Evolutionary conservation across 768 basidiomycete genomes (phyloP).

Genomic region (Asterophora lycoperdoides): DNA sequence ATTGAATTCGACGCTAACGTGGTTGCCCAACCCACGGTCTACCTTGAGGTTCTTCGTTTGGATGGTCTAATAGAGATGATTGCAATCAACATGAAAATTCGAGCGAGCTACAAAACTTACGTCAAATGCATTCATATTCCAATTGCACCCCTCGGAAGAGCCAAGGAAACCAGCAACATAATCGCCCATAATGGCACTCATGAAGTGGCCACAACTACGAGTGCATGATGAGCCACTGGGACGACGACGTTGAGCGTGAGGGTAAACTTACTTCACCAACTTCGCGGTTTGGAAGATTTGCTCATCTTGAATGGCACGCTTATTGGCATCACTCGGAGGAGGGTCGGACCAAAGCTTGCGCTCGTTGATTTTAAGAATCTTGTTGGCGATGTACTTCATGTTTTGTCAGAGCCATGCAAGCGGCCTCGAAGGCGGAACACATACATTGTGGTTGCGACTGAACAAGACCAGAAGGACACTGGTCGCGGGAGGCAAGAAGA

Average conservation of each 20-base stretch:
- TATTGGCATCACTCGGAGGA: conserved; percentile 27
- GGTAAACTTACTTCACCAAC: conserved; percentile 42
- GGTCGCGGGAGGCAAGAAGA: conserved; percentile 51
- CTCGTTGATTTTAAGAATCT: conserved; percentile 53
- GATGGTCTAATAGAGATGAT: too few species aligned
- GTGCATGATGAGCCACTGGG: not conserved
- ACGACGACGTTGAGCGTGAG: not conserved
- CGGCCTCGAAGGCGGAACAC: too few species aligned
- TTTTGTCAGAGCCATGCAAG: too few species aligned
- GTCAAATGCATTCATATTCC: conserved; percentile 51
- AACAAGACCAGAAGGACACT: conserved; percentile 52
- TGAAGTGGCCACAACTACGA: conserved; percentile 47
- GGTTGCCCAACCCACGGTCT: conserved; percentile 56
- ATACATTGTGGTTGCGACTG: conserved; percentile 57
- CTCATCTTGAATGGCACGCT: conserved; percentile 39
- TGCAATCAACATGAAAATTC: not conserved
- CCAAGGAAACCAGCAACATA: conserved; percentile 59
- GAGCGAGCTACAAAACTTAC: too few species aligned
- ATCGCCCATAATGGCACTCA: conserved; percentile 49
- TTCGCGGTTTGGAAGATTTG: conserved; percentile 56
- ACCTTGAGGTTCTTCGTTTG: conserved; percentile 29
- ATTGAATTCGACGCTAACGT: conserved; percentile 65
- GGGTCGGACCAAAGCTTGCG: conserved; percentile 41
- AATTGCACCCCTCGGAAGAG: conserved; percentile 45
- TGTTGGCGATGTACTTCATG: conserved; percentile 57